Base-by-base conservation (phyloP, 2,329 filamentous ascomycete species). In the Daldinia eschscholtzii region DNA sequence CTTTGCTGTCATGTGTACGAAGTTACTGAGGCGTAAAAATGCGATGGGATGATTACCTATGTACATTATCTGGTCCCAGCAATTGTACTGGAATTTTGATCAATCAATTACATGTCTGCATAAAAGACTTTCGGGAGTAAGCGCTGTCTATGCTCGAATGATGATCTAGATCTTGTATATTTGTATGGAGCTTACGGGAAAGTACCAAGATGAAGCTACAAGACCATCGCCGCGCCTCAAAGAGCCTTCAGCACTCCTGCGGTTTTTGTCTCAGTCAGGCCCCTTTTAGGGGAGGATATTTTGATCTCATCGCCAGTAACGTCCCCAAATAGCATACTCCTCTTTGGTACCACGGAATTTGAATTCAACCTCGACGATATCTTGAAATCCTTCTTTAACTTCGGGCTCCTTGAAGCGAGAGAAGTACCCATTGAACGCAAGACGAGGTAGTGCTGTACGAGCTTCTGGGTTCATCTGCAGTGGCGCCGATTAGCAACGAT, bases 401-500 rank as follows among this genome's bases (percentile, higher is more conserved):
- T 85, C 86, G 0, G 95, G 96, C 72, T 91, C 86, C 71, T 89
- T 89, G 80, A 93, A 96, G 60, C 93, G 87, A 7, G 89, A 88
- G 15, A 85, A 83, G 76, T 93, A 99, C 12, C 89, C 87, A 26
- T 86, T 89, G 78, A 98, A 98, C 0, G 96, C 95, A 70, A 96
- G 84, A 50, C 87, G 88, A 0, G 95, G 94, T 4, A 99, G 85
- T 1, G 88, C 85, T 0, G 85, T 82, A 70, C 96, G 87, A 26
- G 88, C 87, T 79, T 98, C 95, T 1, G 94, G 95, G 76, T 98
- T 98, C 81, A 94, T 85, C 84, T 91, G 74, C n/a, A 60, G 7
- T 48, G 35, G 13, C 7, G 6, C 12, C 13, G 15, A n/a, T 67
- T 13, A 61, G 61, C 4, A 39, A 42, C 9, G 28, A 7, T 30